Conservation (phyloP, 805 yeast species). For the Pichia nakasei region DNA sequence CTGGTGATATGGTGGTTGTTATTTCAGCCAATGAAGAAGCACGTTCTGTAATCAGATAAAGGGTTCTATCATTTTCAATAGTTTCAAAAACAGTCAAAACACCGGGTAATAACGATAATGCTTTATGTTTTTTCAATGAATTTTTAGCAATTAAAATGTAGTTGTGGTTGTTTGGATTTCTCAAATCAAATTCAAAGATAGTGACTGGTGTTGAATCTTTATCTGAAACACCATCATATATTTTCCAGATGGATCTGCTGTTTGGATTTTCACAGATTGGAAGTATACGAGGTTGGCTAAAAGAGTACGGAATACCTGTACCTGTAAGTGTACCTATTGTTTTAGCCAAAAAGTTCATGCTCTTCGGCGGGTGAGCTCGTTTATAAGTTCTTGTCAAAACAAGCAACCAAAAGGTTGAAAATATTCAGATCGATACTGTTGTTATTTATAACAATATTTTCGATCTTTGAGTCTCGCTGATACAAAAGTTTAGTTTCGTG, state of each 20-base stretch:
- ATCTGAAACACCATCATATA: slow-evolving; percentile 50
- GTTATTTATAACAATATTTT: no score
- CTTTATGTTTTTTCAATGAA: slow-evolving; percentile 38
- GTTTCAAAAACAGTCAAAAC: slow-evolving; percentile 55
- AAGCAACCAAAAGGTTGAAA: no score
- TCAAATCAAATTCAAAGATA: slow-evolving; percentile 54
- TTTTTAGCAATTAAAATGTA: slow-evolving; percentile 34
- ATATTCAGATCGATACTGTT: no score
- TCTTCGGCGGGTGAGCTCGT: no score
- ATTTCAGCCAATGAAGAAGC: slow-evolving; percentile 43
- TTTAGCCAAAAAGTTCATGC: slow-evolving; percentile 68
- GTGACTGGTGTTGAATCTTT: slow-evolving; percentile 49
- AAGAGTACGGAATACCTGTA: slow-evolving; percentile 46
- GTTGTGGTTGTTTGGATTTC: slow-evolving; percentile 26
- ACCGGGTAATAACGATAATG: slow-evolving; percentile 58
- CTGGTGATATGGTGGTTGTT: slow-evolving; percentile 19
- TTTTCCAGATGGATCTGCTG: slow-evolving; percentile 44
- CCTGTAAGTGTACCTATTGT: slow-evolving; percentile 56
- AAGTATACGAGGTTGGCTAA: slow-evolving; percentile 34
- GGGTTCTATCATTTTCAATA: slow-evolving; percentile 46
- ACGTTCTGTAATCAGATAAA: slow-evolving; percentile 61
- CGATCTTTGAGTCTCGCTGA: no score
- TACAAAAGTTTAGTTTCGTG: no score
- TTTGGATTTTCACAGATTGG: slow-evolving; percentile 18
- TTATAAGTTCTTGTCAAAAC: no score